A percentile compares a stretch with the other conserved stretches of the same genome.
Evolutionary conservation across 2,329 filamentous ascomycete species (phyloP).

Genomic region (Fusarium sp.): DNA sequence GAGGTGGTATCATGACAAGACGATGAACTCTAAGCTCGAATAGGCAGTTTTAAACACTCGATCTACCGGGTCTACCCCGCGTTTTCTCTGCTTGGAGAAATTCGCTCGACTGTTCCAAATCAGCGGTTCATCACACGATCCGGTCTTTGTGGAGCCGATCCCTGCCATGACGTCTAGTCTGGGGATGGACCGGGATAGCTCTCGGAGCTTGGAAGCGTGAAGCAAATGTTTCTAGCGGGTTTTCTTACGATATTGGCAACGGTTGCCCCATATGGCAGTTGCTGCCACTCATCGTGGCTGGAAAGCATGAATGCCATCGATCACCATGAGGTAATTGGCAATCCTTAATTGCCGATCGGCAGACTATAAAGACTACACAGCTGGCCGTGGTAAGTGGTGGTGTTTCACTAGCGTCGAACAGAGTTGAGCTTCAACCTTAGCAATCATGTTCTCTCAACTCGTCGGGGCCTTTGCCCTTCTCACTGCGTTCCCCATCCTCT

Average conservation of each 20-base stretch:
- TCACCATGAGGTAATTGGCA: not conserved
- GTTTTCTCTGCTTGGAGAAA: not conserved
- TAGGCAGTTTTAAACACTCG: not conserved
- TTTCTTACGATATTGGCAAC: not conserved
- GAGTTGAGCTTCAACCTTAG: not conserved
- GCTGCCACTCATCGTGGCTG: not conserved
- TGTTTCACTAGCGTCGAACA: not conserved
- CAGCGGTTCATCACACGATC: not conserved
- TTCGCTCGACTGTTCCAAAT: not conserved
- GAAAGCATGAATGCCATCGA: not conserved
- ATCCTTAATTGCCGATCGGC: not conserved
- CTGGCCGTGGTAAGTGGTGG: not conserved
- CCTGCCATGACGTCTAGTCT: conserved; percentile 16
- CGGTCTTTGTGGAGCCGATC: not conserved
- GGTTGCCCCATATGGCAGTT: conserved; percentile 4
- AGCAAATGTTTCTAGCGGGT: not conserved
- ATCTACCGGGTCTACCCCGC: conserved; percentile 11
- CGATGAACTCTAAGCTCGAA: not conserved
- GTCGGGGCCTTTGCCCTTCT: conserved; percentile 24
- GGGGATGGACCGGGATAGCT: not conserved
- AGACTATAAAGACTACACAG: not conserved
- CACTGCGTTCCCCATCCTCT: not conserved
- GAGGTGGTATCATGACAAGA: not conserved
- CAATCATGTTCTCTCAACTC: conserved; percentile 17
- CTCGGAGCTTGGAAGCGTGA: not conserved